Evolutionary conservation across 805 yeast genomes (phyloP).

Genomic region (Metschnikowia peoriensis): DNA sequence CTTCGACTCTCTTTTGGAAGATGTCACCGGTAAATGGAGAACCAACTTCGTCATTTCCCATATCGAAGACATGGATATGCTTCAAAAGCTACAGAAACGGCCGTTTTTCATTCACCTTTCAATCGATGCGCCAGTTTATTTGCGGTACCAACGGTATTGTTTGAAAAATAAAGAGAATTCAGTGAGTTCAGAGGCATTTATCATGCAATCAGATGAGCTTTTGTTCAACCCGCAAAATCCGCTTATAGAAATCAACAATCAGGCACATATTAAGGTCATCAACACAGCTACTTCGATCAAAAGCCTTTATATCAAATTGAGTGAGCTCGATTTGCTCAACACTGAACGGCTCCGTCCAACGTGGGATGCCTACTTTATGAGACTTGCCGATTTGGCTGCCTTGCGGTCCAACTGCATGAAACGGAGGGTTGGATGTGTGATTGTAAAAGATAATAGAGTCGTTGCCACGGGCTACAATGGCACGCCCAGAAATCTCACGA

Average conservation of each 20-base stretch:
- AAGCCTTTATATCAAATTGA: slow-evolving; percentile 35
- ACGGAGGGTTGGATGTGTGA: slow-evolving; percentile 93
- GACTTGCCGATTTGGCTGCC: slow-evolving; percentile 89
- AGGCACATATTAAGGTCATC: slow-evolving; percentile 44
- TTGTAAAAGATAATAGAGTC: slow-evolving; percentile 81
- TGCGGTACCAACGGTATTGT: slow-evolving; percentile 42
- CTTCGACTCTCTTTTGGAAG: slow-evolving; percentile 49
- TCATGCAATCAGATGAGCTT: slow-evolving; percentile 32
- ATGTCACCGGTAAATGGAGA: slow-evolving; percentile 67
- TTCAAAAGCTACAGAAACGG: slow-evolving; percentile 54
- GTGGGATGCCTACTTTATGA: slow-evolving; percentile 97
- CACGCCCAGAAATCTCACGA: slow-evolving; percentile 82
- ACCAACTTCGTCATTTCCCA: slow-evolving; percentile 58
- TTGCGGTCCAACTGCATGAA: slow-evolving; percentile 95
- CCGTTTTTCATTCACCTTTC: slow-evolving; percentile 84
- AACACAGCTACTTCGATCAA: slow-evolving; percentile 38
- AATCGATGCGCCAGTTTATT: slow-evolving; percentile 65
- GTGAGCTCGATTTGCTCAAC: slow-evolving; percentile 39
- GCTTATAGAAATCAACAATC: slow-evolving; percentile 58
- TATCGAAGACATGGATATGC: slow-evolving; percentile 40
- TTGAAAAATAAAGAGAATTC: slow-evolving; percentile 15
- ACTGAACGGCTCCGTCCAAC: slow-evolving; percentile 69
- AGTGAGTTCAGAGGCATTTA: slow-evolving; percentile 34
- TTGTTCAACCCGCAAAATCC: slow-evolving; percentile 49
- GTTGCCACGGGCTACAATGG: slow-evolving; percentile 98